A percentile compares a stretch with the other conserved stretches of the same genome.
Conservation (phyloP, 2,329 filamentous ascomycete species). For the Sporothrix brunneoviolacea region DNA sequence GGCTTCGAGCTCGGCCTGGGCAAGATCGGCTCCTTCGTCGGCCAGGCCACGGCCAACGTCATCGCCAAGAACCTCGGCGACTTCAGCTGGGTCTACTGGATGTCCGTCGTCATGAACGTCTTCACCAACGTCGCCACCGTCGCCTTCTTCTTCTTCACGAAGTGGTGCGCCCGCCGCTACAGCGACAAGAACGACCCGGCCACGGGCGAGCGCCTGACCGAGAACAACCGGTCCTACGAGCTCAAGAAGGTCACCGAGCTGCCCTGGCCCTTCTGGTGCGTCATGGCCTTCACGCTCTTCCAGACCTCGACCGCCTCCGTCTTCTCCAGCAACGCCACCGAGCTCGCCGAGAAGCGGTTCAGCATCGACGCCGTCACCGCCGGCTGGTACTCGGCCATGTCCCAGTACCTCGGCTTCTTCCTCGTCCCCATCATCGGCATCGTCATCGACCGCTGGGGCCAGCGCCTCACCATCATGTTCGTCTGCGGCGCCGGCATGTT, state of each 20-base stretch:
- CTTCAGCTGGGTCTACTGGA: slow-evolving; percentile 58
- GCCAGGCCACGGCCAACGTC: slow-evolving; percentile 32
- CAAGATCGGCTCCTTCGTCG: slow-evolving; percentile 55
- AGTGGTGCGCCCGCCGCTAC: slow-evolving; percentile 33
- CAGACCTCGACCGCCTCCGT: slow-evolving; percentile 49
- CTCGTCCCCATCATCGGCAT: slow-evolving; percentile 47
- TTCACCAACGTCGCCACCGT: slow-evolving; percentile 47
- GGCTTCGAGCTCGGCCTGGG: slow-evolving; percentile 54
- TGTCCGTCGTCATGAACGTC: slow-evolving; percentile 55
- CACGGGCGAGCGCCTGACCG: slow-evolving; percentile 52
- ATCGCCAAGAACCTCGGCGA: slow-evolving; percentile 33
- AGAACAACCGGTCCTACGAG: slow-evolving; percentile 53
- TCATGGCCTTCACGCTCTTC: slow-evolving; percentile 50
- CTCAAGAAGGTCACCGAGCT: slow-evolving; percentile 47
- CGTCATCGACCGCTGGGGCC: slow-evolving; percentile 30
- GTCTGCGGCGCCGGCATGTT: slow-evolving; percentile 45
- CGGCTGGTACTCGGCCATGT: slow-evolving; percentile 53
- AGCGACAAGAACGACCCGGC: slow-evolving; percentile 43
- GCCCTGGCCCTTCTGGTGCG: slow-evolving; percentile 54
- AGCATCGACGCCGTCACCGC: slow-evolving; percentile 46
- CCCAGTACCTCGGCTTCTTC: slow-evolving; percentile 52
- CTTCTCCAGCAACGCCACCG: slow-evolving; percentile 53
- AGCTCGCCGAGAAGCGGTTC: slow-evolving; percentile 54
- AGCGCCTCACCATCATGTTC: slow-evolving; percentile 30
- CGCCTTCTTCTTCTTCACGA: neutral